Base-by-base conservation (phyloP, 345 rosid species). In the Bruguiera gymnorhiza region DNA sequence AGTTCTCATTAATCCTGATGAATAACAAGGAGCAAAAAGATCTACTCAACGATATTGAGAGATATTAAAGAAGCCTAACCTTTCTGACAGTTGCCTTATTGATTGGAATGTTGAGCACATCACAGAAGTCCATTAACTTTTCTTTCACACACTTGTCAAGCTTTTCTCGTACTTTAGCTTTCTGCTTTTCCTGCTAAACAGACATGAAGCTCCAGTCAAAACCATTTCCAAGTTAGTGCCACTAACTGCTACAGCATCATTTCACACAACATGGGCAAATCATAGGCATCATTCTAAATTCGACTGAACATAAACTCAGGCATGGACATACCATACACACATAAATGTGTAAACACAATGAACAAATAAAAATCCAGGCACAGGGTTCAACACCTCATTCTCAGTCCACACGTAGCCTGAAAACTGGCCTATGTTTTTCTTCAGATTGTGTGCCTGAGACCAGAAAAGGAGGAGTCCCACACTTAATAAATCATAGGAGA, bases 141-240 rank as follows among this genome's bases (percentile, higher is more conserved):
- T 95, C 98, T 82, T 92, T 95, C 48, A 85, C 80, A 75, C 97
- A 95, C 81, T 90, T 95, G 68, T 95, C 98, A 74, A 95, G 75
- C 79, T 95, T 95, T 73, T 95, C 97, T 81, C 76, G 89, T 69
- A 86, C 78, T 79, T 83, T 83, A 19, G 86, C 78, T 61, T 85
- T 92, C 60, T 90, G 99, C 78, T 90, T 95, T 75, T 90, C 97
- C 86, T 87, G 89, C 80, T 60, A 58, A 30, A 32, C 59, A 32
- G 60, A 9, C 16, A 9, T 56, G 18, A 56, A 24, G 19, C 60
- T 24, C 6, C 60, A 23, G 13, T 56, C 26, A 56, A 15, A 56
- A 56, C 18, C 29, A 56, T 27, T 56, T 56, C 50, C 50, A 13
- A 13, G 18, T 21, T 54, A 54, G 58, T 6, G 3, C 60, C 30